A percentile compares a stretch with the other conserved stretches of the same genome.
These are phyloP conservation scores for Calophaca sinica DNA, from an alignment of 306 rosid genomes.

Conservation along the genomic window DNA sequence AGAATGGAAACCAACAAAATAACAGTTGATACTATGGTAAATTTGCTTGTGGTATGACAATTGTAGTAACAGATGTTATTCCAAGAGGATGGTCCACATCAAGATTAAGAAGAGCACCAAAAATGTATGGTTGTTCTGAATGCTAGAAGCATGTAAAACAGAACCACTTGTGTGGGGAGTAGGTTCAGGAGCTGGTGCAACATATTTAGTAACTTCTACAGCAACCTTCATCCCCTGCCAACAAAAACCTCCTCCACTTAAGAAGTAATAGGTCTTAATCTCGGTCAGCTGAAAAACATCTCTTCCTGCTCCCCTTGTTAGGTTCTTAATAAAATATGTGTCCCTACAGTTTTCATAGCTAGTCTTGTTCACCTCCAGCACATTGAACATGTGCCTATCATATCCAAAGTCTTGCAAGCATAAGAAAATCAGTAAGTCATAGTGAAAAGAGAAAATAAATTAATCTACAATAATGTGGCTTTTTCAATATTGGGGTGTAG, in stretches of 20 bases:
- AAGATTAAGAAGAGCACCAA: constrained; percentile 23
- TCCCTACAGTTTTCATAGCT: constrained; percentile 64
- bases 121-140: constrained; percentile 18
- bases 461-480: not conserved
- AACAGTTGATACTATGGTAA: not conserved
- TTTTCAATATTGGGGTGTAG: not conserved
- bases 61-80: constrained; percentile 13
- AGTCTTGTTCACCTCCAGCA: constrained; percentile 72
- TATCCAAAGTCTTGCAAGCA: constrained; percentile 60
- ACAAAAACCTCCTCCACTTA: constrained; percentile 66
- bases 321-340: constrained; percentile 56
- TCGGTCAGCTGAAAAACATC: constrained; percentile 62
- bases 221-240: constrained; percentile 61
- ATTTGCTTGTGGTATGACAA: not conserved
- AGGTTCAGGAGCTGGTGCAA: constrained; percentile 31
- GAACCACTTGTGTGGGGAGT: constrained; percentile 24
- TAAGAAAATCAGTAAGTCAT: constrained; percentile 2
- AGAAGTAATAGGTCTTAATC: constrained; percentile 60
- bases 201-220: constrained; percentile 42
- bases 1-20: not conserved
- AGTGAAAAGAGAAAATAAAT: not conserved
- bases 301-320: constrained; percentile 68
- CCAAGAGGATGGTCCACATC: constrained; percentile 10
- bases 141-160: constrained; percentile 4
- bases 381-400: constrained; percentile 58